A percentile compares a stretch with the other conserved stretches of the same genome.
These are phyloP conservation scores for Allium sativum DNA, from an alignment of 106 monocot genomes.

Conservation along the genomic window DNA sequence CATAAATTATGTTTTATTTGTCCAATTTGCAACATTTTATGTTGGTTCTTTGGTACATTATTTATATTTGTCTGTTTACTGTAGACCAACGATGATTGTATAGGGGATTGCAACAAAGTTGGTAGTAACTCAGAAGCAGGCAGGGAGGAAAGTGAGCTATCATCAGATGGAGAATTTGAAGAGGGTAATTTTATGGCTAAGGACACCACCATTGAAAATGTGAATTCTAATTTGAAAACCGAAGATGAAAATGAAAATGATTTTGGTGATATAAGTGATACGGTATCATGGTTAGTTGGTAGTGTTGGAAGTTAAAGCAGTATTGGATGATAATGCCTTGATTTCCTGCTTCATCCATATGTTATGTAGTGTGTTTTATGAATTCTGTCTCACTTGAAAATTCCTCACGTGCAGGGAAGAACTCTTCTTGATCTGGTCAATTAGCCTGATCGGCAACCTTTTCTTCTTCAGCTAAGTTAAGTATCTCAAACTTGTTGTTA, in stretches of 20 bases:
- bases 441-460: too few relatives aligned
- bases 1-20: neutral
- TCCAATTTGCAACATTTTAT: neutral
- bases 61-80: neutral
- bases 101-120: constrained; percentile 28
- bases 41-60: neutral
- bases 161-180: constrained; percentile 88
- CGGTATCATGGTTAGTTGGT: too few relatives aligned
- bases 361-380: too few relatives aligned
- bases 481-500: too few relatives aligned
- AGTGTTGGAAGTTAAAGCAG: too few relatives aligned
- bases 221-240: constrained; percentile 23
- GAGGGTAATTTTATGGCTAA: constrained; percentile 82
- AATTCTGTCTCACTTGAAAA: too few relatives aligned
- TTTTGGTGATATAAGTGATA: too few relatives aligned
- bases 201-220: constrained; percentile 27
- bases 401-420: too few relatives aligned
- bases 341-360: too few relatives aligned
- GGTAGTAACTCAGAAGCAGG: constrained; percentile 47
- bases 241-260: constrained; percentile 44
- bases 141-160: constrained; percentile 94
- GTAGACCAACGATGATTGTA: constrained; percentile 31
- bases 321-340: too few relatives aligned
- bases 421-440: too few relatives aligned
- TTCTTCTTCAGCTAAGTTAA: too few relatives aligned